Evolutionary conservation across 352 stramenopile genomes (phyloP).

Genomic region (Heterotrichella gracilis): DNA sequence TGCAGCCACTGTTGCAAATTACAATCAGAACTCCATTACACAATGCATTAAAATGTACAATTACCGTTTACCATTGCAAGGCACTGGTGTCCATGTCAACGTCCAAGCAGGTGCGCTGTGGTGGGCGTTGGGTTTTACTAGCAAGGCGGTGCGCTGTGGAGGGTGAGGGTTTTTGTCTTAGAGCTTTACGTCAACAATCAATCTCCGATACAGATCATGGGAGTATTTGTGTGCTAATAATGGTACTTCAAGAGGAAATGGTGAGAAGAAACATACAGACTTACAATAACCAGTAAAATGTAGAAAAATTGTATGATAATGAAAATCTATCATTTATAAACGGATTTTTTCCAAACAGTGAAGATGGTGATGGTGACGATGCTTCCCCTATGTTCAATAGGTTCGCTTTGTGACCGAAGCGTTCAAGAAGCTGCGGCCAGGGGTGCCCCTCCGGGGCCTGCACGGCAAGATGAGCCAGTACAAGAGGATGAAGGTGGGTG

Average conservation of each 20-base stretch:
- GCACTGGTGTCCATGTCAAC: constrained; percentile 88
- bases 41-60: neutral
- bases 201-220: too few relatives aligned
- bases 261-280: too few relatives aligned
- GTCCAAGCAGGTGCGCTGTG: constrained; percentile 53
- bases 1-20: neutral
- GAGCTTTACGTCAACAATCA: constrained; percentile 25
- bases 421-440: constrained; percentile 78
- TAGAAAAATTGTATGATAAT: too few relatives aligned
- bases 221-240: too few relatives aligned
- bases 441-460: constrained; percentile 65
- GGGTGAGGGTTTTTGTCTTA: constrained; percentile 13
- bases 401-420: constrained; percentile 65
- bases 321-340: too few relatives aligned
- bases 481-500: constrained; percentile 69
- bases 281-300: too few relatives aligned
- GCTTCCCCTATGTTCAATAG: too few relatives aligned
- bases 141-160: neutral
- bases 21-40: neutral
- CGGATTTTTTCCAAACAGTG: too few relatives aligned
- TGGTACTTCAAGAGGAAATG: too few relatives aligned
- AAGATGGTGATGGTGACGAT: too few relatives aligned
- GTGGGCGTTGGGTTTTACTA: neutral
- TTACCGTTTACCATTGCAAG: constrained; percentile 48
- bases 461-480: constrained; percentile 95